Base-by-base conservation (phyloP, 148 eudicot genomes). In the Limonium bicolor region DNA sequence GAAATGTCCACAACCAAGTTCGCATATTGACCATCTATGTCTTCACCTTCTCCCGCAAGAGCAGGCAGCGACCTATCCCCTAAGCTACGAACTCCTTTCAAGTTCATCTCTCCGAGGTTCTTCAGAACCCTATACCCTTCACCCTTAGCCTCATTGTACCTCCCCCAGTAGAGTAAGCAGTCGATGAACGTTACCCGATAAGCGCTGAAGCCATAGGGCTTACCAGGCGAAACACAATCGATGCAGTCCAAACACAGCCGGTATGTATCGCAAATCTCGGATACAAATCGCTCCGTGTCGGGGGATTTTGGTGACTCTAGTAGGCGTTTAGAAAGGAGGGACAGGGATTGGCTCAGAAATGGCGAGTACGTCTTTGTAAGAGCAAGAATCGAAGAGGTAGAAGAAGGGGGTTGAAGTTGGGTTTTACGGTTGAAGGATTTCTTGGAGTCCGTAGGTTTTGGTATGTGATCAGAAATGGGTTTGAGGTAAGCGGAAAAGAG, bases 321-420 rank as follows among this genome's bases (percentile, higher is more conserved):
- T 31, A 87, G 90, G 51, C 73, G 71, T 51, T 70, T 72, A 27
- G 85, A 90, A 55, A 87, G 13, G 19, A 76, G 31, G 9, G 78
- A 60, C 9, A 82, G 65, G 13, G 70, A 48, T 3, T 41, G 52
- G 43, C 49, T 72, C 35, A 87, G 50, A 54, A 82, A 77, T 0
- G 82, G 63, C 2, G 71, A 27, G 38, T 46, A 79, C 0, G 59
- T 57, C 37, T 82, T 87, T 14, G 82, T 76, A 10, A 87, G 77
- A 16, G 76, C 16, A 0, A 94, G 62, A n/a, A n/a, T n/a, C n/a
- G n/a, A n/a, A n/a, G n/a, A n/a, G n/a, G n/a, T n/a, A n/a, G n/a
- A n/a, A n/a, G n/a, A n/a, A 37, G 55, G n/a, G 54, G 19, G 5
- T 61, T 55, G 51, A 68, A 18, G 20, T 56, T 46, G 31, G 32